phyloP scores from a whole-genome alignment of 805 yeast genomes.

The Hanseniaspora lindneri region DNA sequence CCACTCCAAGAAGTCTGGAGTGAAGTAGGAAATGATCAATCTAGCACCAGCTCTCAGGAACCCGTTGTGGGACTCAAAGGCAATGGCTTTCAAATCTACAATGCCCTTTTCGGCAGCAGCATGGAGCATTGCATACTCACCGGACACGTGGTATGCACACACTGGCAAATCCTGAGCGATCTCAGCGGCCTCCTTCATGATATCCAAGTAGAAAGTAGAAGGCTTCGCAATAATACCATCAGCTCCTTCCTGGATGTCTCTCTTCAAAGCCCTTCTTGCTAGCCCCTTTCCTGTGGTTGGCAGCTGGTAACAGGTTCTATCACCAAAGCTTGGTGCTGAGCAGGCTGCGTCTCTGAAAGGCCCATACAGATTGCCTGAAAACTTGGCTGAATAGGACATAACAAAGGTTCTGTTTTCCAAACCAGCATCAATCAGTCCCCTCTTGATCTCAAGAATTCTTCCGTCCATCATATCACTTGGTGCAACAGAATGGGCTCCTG shows the following conservation, averaged over 20 bases:
- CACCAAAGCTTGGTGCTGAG: conserved; percentile 78
- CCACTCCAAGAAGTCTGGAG: conserved; percentile 96
- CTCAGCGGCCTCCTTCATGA: conserved; percentile 76
- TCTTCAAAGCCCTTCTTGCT: conserved; percentile 76
- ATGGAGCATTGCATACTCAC: conserved; percentile 94
- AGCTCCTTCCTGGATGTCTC: conserved; percentile 87
- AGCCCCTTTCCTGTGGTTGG: conserved; percentile 89
- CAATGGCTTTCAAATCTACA: conserved; percentile 64
- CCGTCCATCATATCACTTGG: conserved; percentile 99
- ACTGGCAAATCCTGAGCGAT: conserved; percentile 76
- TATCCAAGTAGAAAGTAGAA: conserved; percentile 85
- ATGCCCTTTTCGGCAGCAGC: conserved; percentile 96
- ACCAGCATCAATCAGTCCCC: conserved; percentile 65
- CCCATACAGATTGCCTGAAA: conserved; percentile 81
- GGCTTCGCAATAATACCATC: conserved; percentile 95
- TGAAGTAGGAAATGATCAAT: conserved; percentile 77
- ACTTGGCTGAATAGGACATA: conserved; percentile 90
- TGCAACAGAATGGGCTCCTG: conserved; percentile 92
- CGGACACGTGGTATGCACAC: conserved; percentile 92
- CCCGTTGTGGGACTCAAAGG: conserved; percentile 83
- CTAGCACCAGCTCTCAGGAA: conserved; percentile 93
- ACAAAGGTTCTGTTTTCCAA: conserved; percentile 80
- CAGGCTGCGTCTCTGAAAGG: conserved; percentile 98
- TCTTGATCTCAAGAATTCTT: conserved; percentile 74
- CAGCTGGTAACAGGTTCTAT: conserved; percentile 82